phyloP scores from a whole-genome alignment of 768 basidiomycete genomes.

The Rhodotorula toruloides region DNA sequence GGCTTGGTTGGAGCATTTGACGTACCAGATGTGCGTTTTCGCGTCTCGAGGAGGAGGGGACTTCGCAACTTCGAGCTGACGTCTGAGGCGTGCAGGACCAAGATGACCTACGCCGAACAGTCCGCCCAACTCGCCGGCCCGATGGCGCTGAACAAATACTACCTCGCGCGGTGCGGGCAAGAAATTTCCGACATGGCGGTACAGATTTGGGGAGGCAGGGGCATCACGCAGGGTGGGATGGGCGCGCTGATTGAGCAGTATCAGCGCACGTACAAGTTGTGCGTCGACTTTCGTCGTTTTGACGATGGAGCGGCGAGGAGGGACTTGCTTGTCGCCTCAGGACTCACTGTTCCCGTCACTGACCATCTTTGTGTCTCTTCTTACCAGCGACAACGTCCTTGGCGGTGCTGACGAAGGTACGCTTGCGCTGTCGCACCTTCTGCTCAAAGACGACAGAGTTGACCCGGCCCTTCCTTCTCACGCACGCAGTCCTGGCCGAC shows the following conservation, averaged over 20 bases:
- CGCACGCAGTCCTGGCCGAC: conserved; percentile 19
- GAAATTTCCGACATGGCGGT: conserved; percentile 57
- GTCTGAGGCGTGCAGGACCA: conserved; percentile 1
- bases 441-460: not conserved
- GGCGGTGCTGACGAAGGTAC: conserved; percentile 25
- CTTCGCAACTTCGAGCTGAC: not conserved
- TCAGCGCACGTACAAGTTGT: conserved; percentile 2
- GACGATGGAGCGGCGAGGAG: too few relatives aligned
- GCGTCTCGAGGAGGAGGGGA: too few relatives aligned
- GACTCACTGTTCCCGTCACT: too few relatives aligned
- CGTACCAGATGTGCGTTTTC: conserved; percentile 55
- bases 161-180: conserved; percentile 5
- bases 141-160: conserved; percentile 25
- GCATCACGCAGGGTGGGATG: conserved; percentile 76
- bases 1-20: conserved; percentile 79
- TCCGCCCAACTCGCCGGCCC: conserved; percentile 14
- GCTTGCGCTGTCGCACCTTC: not conserved
- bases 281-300: not conserved
- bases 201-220: conserved; percentile 76
- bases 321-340: not conserved
- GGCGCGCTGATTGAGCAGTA: conserved; percentile 60
- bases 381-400: conserved; percentile 19
- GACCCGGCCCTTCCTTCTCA: not conserved
- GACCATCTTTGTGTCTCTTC: not conserved
- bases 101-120: conserved; percentile 22